Base-by-base conservation (phyloP, 2,329 filamentous ascomycete species). In the Pezicula neosporulosa region DNA sequence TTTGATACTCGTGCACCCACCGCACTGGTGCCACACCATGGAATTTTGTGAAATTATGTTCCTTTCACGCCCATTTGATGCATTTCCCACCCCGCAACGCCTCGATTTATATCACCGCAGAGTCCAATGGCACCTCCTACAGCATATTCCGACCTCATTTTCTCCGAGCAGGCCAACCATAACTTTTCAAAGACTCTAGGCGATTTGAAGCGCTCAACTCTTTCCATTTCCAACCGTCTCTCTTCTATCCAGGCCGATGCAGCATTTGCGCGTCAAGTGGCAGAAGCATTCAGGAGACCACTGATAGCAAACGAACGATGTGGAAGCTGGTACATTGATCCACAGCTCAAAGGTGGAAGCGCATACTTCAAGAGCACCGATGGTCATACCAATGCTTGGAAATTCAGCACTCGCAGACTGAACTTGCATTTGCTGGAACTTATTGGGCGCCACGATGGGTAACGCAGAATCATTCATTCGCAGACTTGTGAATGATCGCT, bases 341-440 rank as follows among this genome's bases (percentile, higher is more conserved):
- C 86, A 0, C 68, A 68, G 7, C 63, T 64, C 24, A 94, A 93
- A 69, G 71, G 66, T 1, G 88, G 82, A 30, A 91, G 88, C 58
- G 89, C 87, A 30, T 99, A 97, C 71, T 99, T 97, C 72, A 99
- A 99, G 77, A 96, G 90, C 70, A 99, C 94, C 2, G 94, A 99
- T 71, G 94, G 94, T 1, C 94, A 99, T 68, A 84, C 85, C 48
- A 86, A 89, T 8, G 85, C 95, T 64, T 99, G 94, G 94, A 82
- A 85, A 55, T 96, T 97, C 66, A 96, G 89, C 70, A 80, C 86
- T 19, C 76, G 94, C 56, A 78, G 94, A 57, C 71, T 97, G 63
- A 99, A 99, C 66, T 66, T 96, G 61, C 89, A 96, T 57, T 66
- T 97, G 15, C 68, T 97, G 46, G 77, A 84, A 33, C 63, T 92